Conservation (phyloP, 2,329 filamentous ascomycete genomes). For the Tolypocladium guangdongense region DNA sequence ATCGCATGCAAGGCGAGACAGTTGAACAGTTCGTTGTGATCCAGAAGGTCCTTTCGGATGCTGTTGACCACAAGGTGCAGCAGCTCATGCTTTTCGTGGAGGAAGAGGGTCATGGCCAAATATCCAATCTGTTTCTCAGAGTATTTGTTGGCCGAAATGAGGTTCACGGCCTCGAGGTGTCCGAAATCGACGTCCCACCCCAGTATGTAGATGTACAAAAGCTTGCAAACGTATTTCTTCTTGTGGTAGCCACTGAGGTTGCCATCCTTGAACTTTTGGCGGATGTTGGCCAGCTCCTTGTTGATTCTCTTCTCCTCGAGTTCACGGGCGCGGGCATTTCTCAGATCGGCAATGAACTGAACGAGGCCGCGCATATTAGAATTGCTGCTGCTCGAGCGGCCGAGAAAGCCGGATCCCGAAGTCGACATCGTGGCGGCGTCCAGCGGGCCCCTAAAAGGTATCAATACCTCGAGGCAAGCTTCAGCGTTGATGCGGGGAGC, state of each 20-base stretch:
- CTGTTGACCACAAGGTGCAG: conserved; percentile 96
- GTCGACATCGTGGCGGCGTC: conserved; percentile 37
- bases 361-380: conserved; percentile 75
- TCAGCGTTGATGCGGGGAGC: not conserved
- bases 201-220: conserved; percentile 97
- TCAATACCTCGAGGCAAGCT: not conserved
- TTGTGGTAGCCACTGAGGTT: conserved; percentile 93
- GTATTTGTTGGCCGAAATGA: conserved; percentile 94
- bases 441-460: not conserved
- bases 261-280: conserved; percentile 95
- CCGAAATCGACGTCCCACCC: conserved; percentile 99
- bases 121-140: conserved; percentile 99
- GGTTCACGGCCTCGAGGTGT: conserved; percentile 93
- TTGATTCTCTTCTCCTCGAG: conserved; percentile 99
- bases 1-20: conserved; percentile 94
- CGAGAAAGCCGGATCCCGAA: conserved; percentile 49
- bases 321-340: conserved; percentile 90
- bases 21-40: conserved; percentile 96
- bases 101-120: conserved; percentile 89
- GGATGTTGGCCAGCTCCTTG: conserved; percentile 97
- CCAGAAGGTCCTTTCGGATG: conserved; percentile 88
- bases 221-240: conserved; percentile 99
- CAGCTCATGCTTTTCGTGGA: conserved; percentile 94
- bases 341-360: conserved; percentile 93
- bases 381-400: conserved; percentile 54